Conservation (phyloP, 139 green algal genomes). For the Coelastrella sp. region DNA sequence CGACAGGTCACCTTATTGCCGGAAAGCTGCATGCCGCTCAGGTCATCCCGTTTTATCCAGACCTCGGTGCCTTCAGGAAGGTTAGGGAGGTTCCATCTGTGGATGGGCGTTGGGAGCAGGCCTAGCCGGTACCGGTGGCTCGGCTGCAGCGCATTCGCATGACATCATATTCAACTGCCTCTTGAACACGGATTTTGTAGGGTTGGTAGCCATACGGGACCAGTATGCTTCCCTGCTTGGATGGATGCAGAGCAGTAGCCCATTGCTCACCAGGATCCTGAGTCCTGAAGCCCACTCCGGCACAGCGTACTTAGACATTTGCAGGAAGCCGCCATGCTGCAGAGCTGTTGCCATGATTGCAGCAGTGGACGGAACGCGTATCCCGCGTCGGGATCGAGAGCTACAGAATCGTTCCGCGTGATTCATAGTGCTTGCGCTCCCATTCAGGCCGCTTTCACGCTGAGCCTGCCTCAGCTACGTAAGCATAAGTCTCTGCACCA, state of each 20-base stretch:
- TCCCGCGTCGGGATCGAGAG: too few relatives aligned
- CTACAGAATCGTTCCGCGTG: too few relatives aligned
- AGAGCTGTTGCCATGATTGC: not conserved
- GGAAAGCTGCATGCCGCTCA: slow-evolving; percentile 87
- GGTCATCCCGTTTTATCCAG: slow-evolving; percentile 94
- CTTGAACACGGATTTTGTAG: not conserved
- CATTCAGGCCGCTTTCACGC: too few relatives aligned
- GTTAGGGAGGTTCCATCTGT: slow-evolving; percentile 76
- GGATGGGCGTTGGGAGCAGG: slow-evolving; percentile 79
- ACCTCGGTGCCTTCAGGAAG: slow-evolving; percentile 81
- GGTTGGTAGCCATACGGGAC: not conserved
- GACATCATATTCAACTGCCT: not conserved
- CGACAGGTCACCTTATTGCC: slow-evolving; percentile 15
- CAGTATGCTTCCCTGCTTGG: not conserved
- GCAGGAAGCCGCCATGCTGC: not conserved
- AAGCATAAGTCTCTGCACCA: too few relatives aligned
- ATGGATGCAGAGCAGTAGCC: too few relatives aligned
- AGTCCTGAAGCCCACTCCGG: slow-evolving; percentile 3
- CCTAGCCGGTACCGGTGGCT: slow-evolving; percentile 58
- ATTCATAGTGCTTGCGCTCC: too few relatives aligned
- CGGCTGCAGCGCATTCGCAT: slow-evolving; percentile 46
- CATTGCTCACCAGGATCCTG: slow-evolving; percentile 1
- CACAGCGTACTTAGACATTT: not conserved
- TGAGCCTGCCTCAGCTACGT: too few relatives aligned
- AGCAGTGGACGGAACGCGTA: too few relatives aligned